These are phyloP conservation scores for Oenanthe javanica DNA, from an alignment of 140 eudicot genomes.

Conservation along the genomic window DNA sequence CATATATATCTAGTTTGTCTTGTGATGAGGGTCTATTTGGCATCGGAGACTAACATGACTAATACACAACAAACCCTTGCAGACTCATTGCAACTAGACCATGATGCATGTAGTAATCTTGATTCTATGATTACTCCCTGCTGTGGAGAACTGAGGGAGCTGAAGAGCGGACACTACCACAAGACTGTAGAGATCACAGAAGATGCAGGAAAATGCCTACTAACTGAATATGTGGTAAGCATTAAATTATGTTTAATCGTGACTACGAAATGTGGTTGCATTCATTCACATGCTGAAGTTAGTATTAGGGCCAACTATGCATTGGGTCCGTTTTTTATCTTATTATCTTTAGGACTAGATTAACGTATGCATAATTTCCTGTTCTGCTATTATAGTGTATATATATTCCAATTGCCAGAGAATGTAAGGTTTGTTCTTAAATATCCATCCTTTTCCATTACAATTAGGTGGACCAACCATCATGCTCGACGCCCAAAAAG, in stretches of 20 bases:
- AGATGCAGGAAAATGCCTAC: slow-evolving; percentile 85
- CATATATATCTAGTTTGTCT: slow-evolving; percentile 29
- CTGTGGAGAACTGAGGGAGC: slow-evolving; percentile 75
- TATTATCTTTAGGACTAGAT: background rate
- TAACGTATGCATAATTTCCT: background rate
- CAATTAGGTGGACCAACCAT: slow-evolving; percentile 78
- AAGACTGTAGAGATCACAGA: slow-evolving; percentile 83
- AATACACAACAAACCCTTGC: slow-evolving; percentile 16
- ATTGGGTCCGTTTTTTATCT: background rate
- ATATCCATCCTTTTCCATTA: background rate
- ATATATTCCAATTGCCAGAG: background rate
- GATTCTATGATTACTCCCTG: slow-evolving; percentile 89
- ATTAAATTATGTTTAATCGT: background rate
- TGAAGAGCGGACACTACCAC: slow-evolving; percentile 77
- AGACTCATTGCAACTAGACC: slow-evolving; percentile 91
- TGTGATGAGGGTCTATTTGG: background rate
- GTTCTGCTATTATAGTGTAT: background rate
- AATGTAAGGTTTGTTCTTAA: background rate
- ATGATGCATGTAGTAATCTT: slow-evolving; percentile 73
- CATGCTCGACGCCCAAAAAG: slow-evolving; percentile 82
- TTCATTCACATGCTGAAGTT: too few species aligned
- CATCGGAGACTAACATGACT: background rate
- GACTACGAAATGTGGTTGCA: background rate
- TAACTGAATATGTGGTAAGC: slow-evolving; percentile 80
- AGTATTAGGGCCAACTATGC: background rate